Evolutionary conservation across 495 filamentous ascomycete species (phyloP).

Genomic region (Bryoglossum gracile): DNA sequence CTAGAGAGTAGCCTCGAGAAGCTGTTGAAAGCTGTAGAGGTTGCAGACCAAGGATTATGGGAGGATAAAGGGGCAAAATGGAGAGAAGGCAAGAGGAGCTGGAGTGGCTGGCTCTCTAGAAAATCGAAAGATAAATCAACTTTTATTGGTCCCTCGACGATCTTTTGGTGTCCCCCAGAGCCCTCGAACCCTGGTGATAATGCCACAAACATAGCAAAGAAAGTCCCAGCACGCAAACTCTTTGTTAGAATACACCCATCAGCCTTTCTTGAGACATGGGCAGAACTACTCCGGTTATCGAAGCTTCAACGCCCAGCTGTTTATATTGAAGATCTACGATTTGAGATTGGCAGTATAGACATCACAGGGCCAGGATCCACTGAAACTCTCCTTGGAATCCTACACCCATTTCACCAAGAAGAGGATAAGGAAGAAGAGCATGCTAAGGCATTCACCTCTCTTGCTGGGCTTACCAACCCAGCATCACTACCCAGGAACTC

Average conservation of each 20-base stretch:
- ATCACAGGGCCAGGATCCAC: constrained; percentile 77
- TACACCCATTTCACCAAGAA: constrained; percentile 47
- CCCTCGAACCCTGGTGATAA: neutral
- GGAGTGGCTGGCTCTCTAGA: constrained; percentile 58
- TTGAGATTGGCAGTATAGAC: constrained; percentile 91
- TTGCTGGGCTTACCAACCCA: constrained; percentile 67
- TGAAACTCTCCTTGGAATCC: constrained; percentile 65
- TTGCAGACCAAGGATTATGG: constrained; percentile 53
- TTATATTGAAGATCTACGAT: constrained; percentile 81
- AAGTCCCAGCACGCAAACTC: constrained; percentile 39
- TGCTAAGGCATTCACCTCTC: constrained; percentile 50
- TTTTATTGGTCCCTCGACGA: constrained; percentile 66
- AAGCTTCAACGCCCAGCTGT: constrained; percentile 67
- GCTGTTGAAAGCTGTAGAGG: constrained; percentile 55
- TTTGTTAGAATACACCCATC: constrained; percentile 82
- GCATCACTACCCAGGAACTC: constrained; percentile 66
- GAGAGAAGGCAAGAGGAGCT: constrained; percentile 62
- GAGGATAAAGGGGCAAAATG: constrained; percentile 60
- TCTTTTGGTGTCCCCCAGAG: constrained; percentile 53
- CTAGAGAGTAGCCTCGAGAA: constrained; percentile 51
- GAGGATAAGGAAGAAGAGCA: constrained; percentile 33
- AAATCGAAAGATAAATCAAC: constrained; percentile 45
- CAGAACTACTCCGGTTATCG: constrained; percentile 58
- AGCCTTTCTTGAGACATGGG: constrained; percentile 78
- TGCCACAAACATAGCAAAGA: constrained; percentile 26